Evolutionary conservation across 768 basidiomycete species (phyloP).

Genomic region (Mycena haematopus): DNA sequence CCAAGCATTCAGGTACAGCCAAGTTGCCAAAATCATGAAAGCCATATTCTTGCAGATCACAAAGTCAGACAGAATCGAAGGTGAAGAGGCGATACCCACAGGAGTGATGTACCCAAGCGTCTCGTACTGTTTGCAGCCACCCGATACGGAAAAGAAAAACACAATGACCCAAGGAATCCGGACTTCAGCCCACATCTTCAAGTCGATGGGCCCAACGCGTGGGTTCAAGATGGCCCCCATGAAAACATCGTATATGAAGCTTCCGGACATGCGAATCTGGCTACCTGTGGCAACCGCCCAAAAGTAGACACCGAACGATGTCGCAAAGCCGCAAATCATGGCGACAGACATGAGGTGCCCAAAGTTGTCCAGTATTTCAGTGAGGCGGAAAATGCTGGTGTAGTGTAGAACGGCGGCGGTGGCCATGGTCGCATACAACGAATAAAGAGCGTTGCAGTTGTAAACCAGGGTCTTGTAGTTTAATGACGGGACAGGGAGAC

Average conservation of each 20-base stretch:
- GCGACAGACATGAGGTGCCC: conserved; percentile 95
- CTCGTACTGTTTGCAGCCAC: conserved; percentile 96
- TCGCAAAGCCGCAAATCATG: conserved; percentile 88
- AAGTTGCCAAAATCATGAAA: conserved; percentile 95
- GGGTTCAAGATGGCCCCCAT: conserved; percentile 98
- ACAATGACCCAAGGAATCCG: conserved; percentile 97
- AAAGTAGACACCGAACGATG: conserved; percentile 84
- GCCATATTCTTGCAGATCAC: conserved; percentile 78
- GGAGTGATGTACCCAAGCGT: conserved; percentile 90
- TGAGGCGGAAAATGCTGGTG: conserved; percentile 85
- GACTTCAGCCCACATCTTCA: conserved; percentile 99
- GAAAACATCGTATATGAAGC: conserved; percentile 92
- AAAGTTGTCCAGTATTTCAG: conserved; percentile 95
- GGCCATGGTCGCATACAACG: conserved; percentile 81
- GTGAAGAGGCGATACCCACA: conserved; percentile 50
- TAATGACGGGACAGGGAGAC: conserved; percentile 94
- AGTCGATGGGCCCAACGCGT: conserved; percentile 85
- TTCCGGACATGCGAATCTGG: conserved; percentile 93
- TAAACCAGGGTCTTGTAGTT: conserved; percentile 93
- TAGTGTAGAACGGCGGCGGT: conserved; percentile 80
- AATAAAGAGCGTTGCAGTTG: conserved; percentile 93
- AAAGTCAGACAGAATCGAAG: background rate
- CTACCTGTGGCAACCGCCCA: conserved; percentile 77
- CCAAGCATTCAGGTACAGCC: conserved; percentile 97
- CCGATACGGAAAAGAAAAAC: conserved; percentile 91